These are phyloP conservation scores for Phyllosticta citrichinensis DNA, from an alignment of 2,329 filamentous ascomycete genomes.

Conservation along the genomic window DNA sequence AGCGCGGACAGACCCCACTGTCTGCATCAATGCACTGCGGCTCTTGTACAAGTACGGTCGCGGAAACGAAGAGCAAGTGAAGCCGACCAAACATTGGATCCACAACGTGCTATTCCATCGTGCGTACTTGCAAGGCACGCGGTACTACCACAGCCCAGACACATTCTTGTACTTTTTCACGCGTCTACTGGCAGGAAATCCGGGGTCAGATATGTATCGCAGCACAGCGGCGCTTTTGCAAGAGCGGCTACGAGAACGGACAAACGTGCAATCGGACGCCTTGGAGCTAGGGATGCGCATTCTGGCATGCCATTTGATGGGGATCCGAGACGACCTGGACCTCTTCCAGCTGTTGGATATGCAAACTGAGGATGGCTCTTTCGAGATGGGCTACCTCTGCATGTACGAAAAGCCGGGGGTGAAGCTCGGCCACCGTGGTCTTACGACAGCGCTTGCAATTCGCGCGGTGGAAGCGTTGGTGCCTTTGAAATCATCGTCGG, in stretches of 20 bases:
- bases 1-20: constrained; percentile 20
- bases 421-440: constrained; percentile 16
- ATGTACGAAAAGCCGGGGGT: constrained; percentile 13
- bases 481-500: neutral
- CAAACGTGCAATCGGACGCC: constrained; percentile 17
- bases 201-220: constrained; percentile 14
- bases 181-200: constrained; percentile 17
- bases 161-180: constrained; percentile 24
- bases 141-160: constrained; percentile 24
- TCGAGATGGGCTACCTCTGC: constrained; percentile 22
- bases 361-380: constrained; percentile 27
- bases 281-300: constrained; percentile 22
- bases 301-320: constrained; percentile 19
- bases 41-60: constrained; percentile 24
- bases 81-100: constrained; percentile 19
- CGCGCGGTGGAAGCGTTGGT: constrained; percentile 13
- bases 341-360: constrained; percentile 16
- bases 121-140: constrained; percentile 24
- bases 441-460: constrained; percentile 18
- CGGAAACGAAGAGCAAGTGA: constrained; percentile 14
- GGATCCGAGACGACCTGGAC: constrained; percentile 13
- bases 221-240: constrained; percentile 16
- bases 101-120: constrained; percentile 14
- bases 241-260: constrained; percentile 17
- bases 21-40: constrained; percentile 24